Evolutionary conservation across 768 basidiomycete genomes (phyloP).

Genomic region (Cystobasidium tubakii): DNA sequence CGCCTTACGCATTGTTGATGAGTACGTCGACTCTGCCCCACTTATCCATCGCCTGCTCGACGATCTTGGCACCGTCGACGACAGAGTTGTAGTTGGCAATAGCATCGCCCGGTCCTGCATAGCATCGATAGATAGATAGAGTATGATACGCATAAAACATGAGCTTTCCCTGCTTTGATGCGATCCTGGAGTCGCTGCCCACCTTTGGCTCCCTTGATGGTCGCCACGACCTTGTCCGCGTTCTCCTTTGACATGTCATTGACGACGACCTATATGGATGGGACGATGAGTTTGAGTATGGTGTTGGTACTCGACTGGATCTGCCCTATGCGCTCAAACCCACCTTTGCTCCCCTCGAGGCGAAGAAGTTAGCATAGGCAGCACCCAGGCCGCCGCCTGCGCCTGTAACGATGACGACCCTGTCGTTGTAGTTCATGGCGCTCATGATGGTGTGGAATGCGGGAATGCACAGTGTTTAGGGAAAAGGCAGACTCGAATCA

Average conservation of each 20-base stretch:
- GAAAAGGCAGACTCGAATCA: too few relatives aligned
- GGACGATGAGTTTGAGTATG: neutral
- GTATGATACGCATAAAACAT: too few relatives aligned
- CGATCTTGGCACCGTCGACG: conserved; percentile 76
- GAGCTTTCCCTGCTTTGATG: neutral
- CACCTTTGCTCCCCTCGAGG: conserved; percentile 72
- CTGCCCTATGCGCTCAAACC: neutral
- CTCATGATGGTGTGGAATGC: neutral
- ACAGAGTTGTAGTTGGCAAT: conserved; percentile 79
- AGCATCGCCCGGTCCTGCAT: conserved; percentile 66
- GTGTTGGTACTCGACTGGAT: too few relatives aligned
- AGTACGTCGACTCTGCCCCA: conserved; percentile 76
- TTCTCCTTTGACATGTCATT: conserved; percentile 85
- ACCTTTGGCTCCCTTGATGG: conserved; percentile 60
- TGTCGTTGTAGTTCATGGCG: conserved; percentile 61
- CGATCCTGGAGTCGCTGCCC: conserved; percentile 5
- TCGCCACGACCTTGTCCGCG: conserved; percentile 84
- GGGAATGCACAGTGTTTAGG: neutral
- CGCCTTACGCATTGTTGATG: conserved; percentile 60
- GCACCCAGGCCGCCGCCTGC: conserved; percentile 91
- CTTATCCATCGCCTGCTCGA: conserved; percentile 73
- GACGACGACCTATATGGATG: conserved; percentile 63
- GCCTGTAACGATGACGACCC: conserved; percentile 90
- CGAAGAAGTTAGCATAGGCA: conserved; percentile 87
- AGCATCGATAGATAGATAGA: conserved; percentile 54